Conservation (phyloP, 495 filamentous ascomycete species). For the Paragyromitra xinjiangensis region DNA sequence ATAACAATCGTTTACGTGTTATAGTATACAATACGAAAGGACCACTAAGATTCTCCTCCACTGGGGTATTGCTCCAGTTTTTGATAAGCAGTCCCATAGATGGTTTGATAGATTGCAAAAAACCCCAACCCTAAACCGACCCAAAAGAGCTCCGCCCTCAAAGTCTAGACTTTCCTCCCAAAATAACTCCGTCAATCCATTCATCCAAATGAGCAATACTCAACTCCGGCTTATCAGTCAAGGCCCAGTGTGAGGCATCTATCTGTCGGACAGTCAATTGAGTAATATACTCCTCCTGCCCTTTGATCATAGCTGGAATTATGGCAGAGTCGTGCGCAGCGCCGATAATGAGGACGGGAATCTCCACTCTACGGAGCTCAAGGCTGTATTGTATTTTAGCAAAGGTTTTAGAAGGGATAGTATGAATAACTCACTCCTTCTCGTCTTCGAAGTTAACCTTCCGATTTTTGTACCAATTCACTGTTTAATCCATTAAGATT, state of each 20-base stretch:
- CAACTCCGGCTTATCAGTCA: slow-evolving; percentile 71
- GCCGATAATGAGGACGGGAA: slow-evolving; percentile 78
- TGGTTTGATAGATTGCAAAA: background rate
- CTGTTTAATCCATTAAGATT: slow-evolving; percentile 56
- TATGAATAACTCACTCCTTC: slow-evolving; percentile 58
- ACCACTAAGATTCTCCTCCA: background rate
- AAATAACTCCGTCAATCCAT: slow-evolving; percentile 49
- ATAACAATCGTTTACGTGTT: background rate
- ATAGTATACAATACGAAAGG: too few species aligned
- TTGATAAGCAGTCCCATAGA: background rate
- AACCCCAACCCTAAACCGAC: background rate
- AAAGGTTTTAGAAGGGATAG: slow-evolving; percentile 39
- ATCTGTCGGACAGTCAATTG: slow-evolving; percentile 69
- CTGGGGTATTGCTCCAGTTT: background rate
- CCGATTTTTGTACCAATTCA: slow-evolving; percentile 82
- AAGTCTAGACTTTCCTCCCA: slow-evolving; percentile 40
- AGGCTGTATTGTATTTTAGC: slow-evolving; percentile 56
- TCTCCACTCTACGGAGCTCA: slow-evolving; percentile 63
- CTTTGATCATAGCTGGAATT: slow-evolving; percentile 69
- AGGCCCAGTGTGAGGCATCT: slow-evolving; percentile 73
- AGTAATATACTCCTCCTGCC: slow-evolving; percentile 73
- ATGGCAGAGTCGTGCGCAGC: slow-evolving; percentile 74
- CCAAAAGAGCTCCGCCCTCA: slow-evolving; percentile 10
- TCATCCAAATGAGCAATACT: slow-evolving; percentile 54
- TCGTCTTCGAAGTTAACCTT: slow-evolving; percentile 82